Evolutionary conservation across 257 asterid species (phyloP), one percentile per base, ranked within the genome.

Genomic region (Lithospermum erythrorhizon): DNA sequence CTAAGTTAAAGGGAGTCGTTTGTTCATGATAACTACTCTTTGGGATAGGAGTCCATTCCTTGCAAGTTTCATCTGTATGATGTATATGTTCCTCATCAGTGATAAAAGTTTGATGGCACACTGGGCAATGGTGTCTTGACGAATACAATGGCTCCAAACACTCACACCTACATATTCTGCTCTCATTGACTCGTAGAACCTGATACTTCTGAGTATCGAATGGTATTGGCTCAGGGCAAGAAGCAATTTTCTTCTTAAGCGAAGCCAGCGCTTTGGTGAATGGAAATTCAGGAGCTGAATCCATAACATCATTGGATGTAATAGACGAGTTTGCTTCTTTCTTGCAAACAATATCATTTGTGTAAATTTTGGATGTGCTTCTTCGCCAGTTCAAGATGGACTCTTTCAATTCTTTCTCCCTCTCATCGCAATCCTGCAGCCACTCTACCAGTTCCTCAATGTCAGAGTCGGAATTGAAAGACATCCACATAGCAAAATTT

Each of bases 91-190:
- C 95, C 72, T 76, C 86, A 24, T 57, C 56, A 22, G 70, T 66
- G 21, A 79, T 73, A 71, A 93, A 93, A 59, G 79, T 84, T 48
- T 59, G 81, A 67, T 93, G 97, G 68, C 99, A 93, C 27, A 87
- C 68, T 25, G 66, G 56, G 62, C 99, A 93, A 58, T 89, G 99
- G 58, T 59, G 73, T 68, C 81, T 81, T 70, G 84, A 75, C 9
- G 81, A 58, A 95, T 95, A 89, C 60, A 89, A 35, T 45, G 82
- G 76, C 75, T 93, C 97, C 48, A 93, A 82, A 78, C 99, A 93
- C 60, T 71, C 81, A 27, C 99, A 93, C 73, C 99, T 77, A 62
- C 64, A 70, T 73, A 88, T 70, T 68, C 68, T 58, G 56, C 76
- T 80, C 61, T 72, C 61, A 62, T 66, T 59, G 22, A 65, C 76